A percentile compares a stretch with the other conserved stretches of the same genome.
Conservation (phyloP, 108 stramenopile species). For the Cyclotella atomus region DNA sequence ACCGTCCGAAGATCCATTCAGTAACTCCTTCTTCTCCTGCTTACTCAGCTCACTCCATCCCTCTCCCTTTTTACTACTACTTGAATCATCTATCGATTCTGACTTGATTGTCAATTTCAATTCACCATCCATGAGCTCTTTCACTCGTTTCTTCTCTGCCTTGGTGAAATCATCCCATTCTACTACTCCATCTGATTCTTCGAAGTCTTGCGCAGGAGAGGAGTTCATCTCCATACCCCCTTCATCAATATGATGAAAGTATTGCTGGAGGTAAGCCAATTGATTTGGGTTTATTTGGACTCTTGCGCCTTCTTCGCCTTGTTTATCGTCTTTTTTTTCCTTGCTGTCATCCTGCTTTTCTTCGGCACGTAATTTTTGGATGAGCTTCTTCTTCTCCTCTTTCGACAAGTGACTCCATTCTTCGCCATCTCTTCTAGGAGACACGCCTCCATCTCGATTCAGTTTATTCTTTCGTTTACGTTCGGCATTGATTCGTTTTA, state of each 20-base stretch:
- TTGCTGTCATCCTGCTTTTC: background rate
- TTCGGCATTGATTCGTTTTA: background rate
- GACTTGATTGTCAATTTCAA: slow-evolving; percentile 10
- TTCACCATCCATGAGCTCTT: slow-evolving; percentile 5
- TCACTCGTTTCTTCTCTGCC: slow-evolving; percentile 9
- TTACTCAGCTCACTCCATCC: slow-evolving; percentile 9
- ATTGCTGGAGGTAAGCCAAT: slow-evolving; percentile 10
- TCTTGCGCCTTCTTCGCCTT: background rate
- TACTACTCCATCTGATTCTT: background rate
- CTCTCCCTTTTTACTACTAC: background rate
- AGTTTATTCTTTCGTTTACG: slow-evolving; percentile 5
- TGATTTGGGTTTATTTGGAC: background rate
- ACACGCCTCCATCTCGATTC: too few relatives aligned
- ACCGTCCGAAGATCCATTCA: background rate
- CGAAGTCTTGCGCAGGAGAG: background rate
- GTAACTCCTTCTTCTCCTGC: slow-evolving; percentile 20
- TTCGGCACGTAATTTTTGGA: background rate
- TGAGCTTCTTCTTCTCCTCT: slow-evolving; percentile 5
- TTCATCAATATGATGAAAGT: slow-evolving; percentile 1
- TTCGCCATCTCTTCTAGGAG: background rate
- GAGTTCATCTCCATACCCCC: background rate
- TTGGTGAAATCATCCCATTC: slow-evolving; percentile 2
- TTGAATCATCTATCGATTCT: slow-evolving; percentile 1
- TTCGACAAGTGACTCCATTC: background rate
- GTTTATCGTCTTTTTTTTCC: background rate